Evolutionary conservation across 495 filamentous ascomycete genomes (phyloP).

Genomic region (Annulohypoxylon stygium): DNA sequence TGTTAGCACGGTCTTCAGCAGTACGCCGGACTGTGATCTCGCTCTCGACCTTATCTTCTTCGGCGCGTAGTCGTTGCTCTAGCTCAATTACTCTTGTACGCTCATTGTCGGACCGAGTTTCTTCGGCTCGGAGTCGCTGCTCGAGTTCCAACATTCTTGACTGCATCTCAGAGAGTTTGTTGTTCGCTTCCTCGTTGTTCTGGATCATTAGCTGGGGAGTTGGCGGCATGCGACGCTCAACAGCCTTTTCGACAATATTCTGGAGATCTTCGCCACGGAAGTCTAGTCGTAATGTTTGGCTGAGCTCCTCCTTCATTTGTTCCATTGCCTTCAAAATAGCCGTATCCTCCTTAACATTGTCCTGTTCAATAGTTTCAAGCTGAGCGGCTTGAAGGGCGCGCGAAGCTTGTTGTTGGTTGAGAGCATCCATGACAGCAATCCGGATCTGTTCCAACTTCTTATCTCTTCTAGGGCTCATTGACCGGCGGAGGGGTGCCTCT

Average conservation of each 20-base stretch:
- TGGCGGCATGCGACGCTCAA: conserved; percentile 63
- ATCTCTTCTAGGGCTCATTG: conserved; percentile 75
- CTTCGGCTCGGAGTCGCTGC: conserved; percentile 47
- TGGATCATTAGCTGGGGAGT: conserved; percentile 52
- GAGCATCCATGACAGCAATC: conserved; percentile 79
- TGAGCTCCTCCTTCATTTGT: conserved; percentile 65
- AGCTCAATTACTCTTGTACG: conserved; percentile 52
- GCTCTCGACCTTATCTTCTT: conserved; percentile 57
- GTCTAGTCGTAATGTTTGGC: conserved; percentile 57
- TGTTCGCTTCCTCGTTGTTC: conserved; percentile 53
- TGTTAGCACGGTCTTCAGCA: conserved; percentile 59
- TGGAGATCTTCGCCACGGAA: conserved; percentile 68
- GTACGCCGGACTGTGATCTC: conserved; percentile 56
- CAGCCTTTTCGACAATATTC: conserved; percentile 69
- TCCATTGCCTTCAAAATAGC: conserved; percentile 55
- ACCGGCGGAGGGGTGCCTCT: conserved; percentile 68
- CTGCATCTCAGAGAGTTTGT: conserved; percentile 57
- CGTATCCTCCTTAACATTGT: conserved; percentile 43
- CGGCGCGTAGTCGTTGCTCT: conserved; percentile 60
- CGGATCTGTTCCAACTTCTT: conserved; percentile 87
- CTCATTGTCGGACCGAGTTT: conserved; percentile 48
- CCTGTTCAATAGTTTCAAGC: conserved; percentile 39
- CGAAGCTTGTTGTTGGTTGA: conserved; percentile 69
- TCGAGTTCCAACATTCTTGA: conserved; percentile 55
- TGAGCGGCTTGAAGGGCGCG: conserved; percentile 45